Conservation (phyloP, 352 stramenopile species). For the Phytopythium montanum region DNA sequence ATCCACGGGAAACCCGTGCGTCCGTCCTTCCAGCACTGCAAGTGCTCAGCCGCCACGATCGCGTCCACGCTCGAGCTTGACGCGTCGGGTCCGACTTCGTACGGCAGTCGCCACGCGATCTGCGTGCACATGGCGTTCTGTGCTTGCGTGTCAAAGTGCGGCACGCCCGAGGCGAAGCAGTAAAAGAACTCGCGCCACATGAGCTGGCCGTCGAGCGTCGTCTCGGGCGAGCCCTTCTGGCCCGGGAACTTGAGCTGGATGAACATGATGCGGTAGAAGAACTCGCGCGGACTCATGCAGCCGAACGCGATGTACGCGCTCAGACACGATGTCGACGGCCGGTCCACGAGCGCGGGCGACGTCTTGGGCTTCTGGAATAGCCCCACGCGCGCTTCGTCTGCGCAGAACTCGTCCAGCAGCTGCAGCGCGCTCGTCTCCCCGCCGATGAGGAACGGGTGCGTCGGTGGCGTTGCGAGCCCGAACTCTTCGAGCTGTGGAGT, state of each 20-base stretch:
- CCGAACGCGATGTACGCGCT: slow-evolving; percentile 90
- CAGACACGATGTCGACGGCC: slow-evolving; percentile 93
- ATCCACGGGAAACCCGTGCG: slow-evolving; percentile 97
- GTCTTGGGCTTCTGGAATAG: slow-evolving; percentile 97
- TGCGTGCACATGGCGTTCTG: slow-evolving; percentile 87
- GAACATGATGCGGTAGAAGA: slow-evolving; percentile 80
- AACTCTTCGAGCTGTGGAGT: slow-evolving; percentile 41
- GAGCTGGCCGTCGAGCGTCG: slow-evolving; percentile 92
- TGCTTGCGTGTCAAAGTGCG: slow-evolving; percentile 88
- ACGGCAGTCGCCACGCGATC: slow-evolving; percentile 56
- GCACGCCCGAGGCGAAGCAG: slow-evolving; percentile 50
- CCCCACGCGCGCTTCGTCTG: slow-evolving; percentile 65
- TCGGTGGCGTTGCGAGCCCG: slow-evolving; percentile 21
- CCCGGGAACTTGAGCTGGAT: slow-evolving; percentile 88
- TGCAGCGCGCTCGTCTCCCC: slow-evolving; percentile 49
- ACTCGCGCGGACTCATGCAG: slow-evolving; percentile 82
- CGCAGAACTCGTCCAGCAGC: slow-evolving; percentile 54
- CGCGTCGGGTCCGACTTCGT: slow-evolving; percentile 14
- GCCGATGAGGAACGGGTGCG: slow-evolving; percentile 49
- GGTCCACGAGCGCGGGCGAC: slow-evolving; percentile 71
- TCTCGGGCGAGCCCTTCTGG: slow-evolving; percentile 72
- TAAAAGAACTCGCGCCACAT: slow-evolving; percentile 97
- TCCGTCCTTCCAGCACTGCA: slow-evolving; percentile 89
- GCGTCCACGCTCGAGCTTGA: slow-evolving; percentile 25
- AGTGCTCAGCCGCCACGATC: slow-evolving; percentile 46